Base-by-base conservation (phyloP, 2,329 filamentous ascomycete genomes). In the Clonostachys chloroleuca region DNA sequence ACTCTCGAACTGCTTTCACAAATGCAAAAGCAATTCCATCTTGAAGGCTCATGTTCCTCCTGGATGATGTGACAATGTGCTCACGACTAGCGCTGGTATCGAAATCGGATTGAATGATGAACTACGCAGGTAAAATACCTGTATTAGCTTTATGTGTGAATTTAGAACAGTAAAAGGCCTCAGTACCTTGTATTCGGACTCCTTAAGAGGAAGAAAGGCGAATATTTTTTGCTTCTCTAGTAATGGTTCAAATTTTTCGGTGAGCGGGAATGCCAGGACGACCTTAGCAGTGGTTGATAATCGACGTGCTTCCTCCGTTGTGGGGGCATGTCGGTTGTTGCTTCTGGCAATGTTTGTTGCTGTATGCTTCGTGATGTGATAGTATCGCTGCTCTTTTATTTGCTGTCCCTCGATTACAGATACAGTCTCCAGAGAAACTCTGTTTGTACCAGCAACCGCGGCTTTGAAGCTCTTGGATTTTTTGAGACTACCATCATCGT, bases 21-120 rank as follows among this genome's bases (percentile, higher is more conserved):
- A 77, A 75, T 0, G 63, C 61, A 1, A 60, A 53, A 1, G 68
- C 64, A 12, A 77, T 60, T 4, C 56, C 58, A 6, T 56, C 44
- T 1, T 66, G 48, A 0, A 77, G 61, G 0, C 34, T 49, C 3
- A 44, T 16, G 47, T 78, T 79, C 13, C 73, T 53, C 2, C 34
- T 43, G 0, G 72, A 74, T 4, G 57, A 58, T 0, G 51, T 50
- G 1, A 66, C 54, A 5, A 77, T 60, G 42, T 71, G 68, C 50
- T 77, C 59, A 1, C 75, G 60, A 50, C 59, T 73, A 5, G 70
- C 73, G 14, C 66, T 55, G 0, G 68, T 75, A 39, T 72, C 70
- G 46, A 78, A 78, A 50, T 78, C 74, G 8, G 70, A 62, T 12
- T 78, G 74, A 10, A 79, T 71, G 2, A 77, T 54, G 40, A 78